Evolutionary conservation across 257 asterid species (phyloP).

Genomic region (Apocynum venetum): DNA sequence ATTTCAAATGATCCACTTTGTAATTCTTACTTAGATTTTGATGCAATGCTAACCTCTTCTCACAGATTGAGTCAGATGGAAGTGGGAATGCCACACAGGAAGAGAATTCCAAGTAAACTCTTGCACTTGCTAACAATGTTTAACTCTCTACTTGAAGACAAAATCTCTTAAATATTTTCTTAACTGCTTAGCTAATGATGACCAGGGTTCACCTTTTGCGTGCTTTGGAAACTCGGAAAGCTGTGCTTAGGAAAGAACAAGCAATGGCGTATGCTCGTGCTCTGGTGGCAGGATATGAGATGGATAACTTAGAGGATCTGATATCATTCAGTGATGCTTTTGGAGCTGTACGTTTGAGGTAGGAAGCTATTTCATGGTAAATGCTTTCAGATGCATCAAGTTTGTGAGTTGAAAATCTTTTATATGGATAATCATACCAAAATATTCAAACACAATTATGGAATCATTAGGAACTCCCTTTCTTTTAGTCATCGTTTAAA

Average conservation of each 20-base stretch:
- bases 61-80: conserved; percentile 34
- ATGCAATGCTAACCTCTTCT: conserved; percentile 26
- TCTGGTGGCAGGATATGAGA: conserved; percentile 67
- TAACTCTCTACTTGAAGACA: conserved; percentile 4
- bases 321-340: conserved; percentile 66
- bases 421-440: neutral
- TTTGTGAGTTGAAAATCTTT: neutral
- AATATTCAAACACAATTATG: neutral
- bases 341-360: conserved; percentile 84
- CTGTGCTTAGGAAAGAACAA: conserved; percentile 76
- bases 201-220: conserved; percentile 66
- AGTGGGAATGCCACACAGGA: conserved; percentile 31
- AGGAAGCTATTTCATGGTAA: neutral
- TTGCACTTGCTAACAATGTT: conserved; percentile 15
- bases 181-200: conserved; percentile 14
- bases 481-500: neutral
- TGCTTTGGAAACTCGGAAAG: conserved; percentile 64
- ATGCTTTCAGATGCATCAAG: conserved; percentile 1
- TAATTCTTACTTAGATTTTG: neutral
- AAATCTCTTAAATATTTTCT: neutral
- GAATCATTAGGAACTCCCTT: neutral
- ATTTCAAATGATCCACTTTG: conserved; percentile 1
- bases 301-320: conserved; percentile 55
- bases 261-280: conserved; percentile 97
- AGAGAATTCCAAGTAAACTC: conserved; percentile 57